Evolutionary conservation across 306 rosid species (phyloP), one percentile per base, ranked within the genome.

Genomic region (Morella rubra): DNA sequence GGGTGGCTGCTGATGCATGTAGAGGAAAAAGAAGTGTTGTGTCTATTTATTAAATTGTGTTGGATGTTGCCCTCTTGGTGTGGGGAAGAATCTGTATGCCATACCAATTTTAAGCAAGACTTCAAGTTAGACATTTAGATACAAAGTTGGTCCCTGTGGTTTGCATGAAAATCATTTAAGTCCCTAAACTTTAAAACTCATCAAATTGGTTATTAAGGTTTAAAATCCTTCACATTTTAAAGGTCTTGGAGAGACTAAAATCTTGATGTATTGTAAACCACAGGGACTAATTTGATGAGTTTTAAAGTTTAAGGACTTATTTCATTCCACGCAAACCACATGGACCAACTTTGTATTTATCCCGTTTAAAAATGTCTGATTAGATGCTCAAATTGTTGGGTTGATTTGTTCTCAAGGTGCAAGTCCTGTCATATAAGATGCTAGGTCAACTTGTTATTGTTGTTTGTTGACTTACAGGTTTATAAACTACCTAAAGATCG

Each of bases 401-500:
- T 13, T 60, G 67, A 12, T 27, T 60, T 22, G 5, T 13, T 22
- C 9, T 27, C 1, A 27, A 24, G 12, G 18, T 60, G 44, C 2
- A 24, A 4, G 44, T 10, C 27, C 4, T 60, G 18, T 60, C 67
- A 60, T 60, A 58, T 60, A 12, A 60, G 16, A 12, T 27, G 18
- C 67, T 60, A 24, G 9, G 67, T 60, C n/a, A 60, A 60, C 67
- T 27, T 52, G 58, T 60, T 58, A 40, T 74, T 56, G 72, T 19
- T 50, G 12, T 5, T 53, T 80, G 12, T 80, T 70, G 71, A 37
- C 78, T 22, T 81, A 68, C 77, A 95, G 98, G 93, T 92, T 59
- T 95, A 88, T 84, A 91, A 89, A 78, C 87, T 95, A 79, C 96
- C 97, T 16, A 65, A 82, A 18, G 93, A 91, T 86, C 87, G 83